Base-by-base conservation (phyloP, 2,329 filamentous ascomycete genomes). In the Lasiodiplodia sp. region DNA sequence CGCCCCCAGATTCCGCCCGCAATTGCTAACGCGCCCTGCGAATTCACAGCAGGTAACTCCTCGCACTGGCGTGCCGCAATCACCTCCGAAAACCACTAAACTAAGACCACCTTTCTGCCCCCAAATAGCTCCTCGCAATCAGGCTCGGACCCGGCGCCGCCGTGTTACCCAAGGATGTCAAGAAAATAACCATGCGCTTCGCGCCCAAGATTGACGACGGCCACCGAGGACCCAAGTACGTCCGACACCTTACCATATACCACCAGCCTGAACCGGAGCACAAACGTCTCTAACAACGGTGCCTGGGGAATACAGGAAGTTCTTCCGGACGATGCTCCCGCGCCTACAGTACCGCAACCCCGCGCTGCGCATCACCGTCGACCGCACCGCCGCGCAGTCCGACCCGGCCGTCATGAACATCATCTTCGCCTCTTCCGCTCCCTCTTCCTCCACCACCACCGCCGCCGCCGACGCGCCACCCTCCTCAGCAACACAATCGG, bases 311-410 rank as follows among this genome's bases (percentile, higher is more conserved):
- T 37, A 52, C 72, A 97, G 94, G 76, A 93, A 93, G 83, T 97
- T 99, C 86, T 97, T 93, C 92, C 89, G 87, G 71, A 85, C 90
- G 70, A 91, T 89, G 78, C 89, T 98, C 58, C 92, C 93, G 25
- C 89, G 93, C 68, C 85, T 99, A 73, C 97, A 99, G 86, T 99
- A 90, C 83, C 91, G 97, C 86, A 99, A 99, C 79, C 96, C 96
- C 0, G 83, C 89, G 14, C 80, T 97, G 56, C 88, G 91, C 53
- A 96, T 98, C 87, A 89, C 92, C 69, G 88, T 97, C 74, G 90
- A 91, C 79, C 91, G 92, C 69, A 89, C 87, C 71, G 75, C 78
- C 25, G 71, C 76, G 47, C 70, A 88, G 72, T 78, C 83, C 4
- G 83, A 83, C 25, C 82, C 86, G 7, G 87, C 91, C 16, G 85